These are phyloP conservation scores for Alternaria alternata DNA, from an alignment of 2,329 filamentous ascomycete species.

Conservation along the genomic window DNA sequence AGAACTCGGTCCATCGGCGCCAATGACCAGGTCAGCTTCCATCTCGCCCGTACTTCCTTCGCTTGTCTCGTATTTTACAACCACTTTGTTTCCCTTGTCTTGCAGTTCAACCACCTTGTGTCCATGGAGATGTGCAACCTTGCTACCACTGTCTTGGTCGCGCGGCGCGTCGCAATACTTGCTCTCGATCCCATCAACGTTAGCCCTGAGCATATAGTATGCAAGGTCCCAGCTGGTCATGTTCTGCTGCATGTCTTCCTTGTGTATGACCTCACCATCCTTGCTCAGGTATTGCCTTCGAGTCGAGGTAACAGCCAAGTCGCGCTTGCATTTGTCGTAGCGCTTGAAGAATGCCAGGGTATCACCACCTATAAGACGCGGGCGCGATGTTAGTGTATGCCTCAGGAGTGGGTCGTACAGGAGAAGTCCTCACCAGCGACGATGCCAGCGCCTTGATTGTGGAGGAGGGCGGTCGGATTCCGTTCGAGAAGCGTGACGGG, in stretches of 20 bases:
- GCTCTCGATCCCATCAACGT: slow-evolving; percentile 41
- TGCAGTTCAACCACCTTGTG: slow-evolving; percentile 34
- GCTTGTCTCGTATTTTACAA: slow-evolving; percentile 27
- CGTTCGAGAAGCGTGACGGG: slow-evolving; percentile 44
- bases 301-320: slow-evolving; percentile 36
- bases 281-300: slow-evolving; percentile 40
- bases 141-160: slow-evolving; percentile 16
- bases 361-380: slow-evolving; percentile 21
- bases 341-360: slow-evolving; percentile 41
- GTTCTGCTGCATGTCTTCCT: slow-evolving; percentile 42
- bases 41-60: slow-evolving; percentile 26
- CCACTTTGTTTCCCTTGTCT: slow-evolving; percentile 26
- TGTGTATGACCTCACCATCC: slow-evolving; percentile 39
- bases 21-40: slow-evolving; percentile 40
- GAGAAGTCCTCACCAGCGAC: slow-evolving; percentile 27
- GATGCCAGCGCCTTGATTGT: slow-evolving; percentile 47
- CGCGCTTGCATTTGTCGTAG: slow-evolving; percentile 34
- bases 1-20: slow-evolving; percentile 44
- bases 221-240: slow-evolving; percentile 50
- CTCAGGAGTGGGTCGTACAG: no score
- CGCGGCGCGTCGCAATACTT: slow-evolving; percentile 35
- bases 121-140: slow-evolving; percentile 35
- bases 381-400: no score
- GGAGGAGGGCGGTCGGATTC: slow-evolving; percentile 38
- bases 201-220: slow-evolving; percentile 43